Base-by-base conservation (phyloP, 371 early-diverging fungal genomes). In the Chytridium lagenaria region DNA sequence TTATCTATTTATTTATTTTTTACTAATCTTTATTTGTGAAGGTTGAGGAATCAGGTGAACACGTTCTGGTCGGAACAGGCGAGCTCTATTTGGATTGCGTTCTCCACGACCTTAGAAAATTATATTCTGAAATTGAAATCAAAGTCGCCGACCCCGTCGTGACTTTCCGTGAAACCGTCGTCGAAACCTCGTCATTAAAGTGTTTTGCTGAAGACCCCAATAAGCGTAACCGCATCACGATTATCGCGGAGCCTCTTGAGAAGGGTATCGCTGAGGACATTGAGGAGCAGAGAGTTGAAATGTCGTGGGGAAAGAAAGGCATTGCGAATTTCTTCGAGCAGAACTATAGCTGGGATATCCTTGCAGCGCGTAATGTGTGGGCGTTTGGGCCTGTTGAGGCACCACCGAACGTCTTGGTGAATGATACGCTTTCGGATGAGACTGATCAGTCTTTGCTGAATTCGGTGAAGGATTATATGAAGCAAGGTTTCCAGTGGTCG, bases 41-140 rank as follows among this genome's bases (percentile, higher is more conserved):
- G 86, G 92, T 97, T 0, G 97, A 98, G 79, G 99, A 99, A 82
- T 94, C 94, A n/a, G 99, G 99, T 50, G 99, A 98, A 81, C 97
- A 98, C 77, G 91, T 97, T 55, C 77, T 99, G 22, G 78, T 96
- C 50, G 98, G 94, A 34, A 93, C 98, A 7, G 98, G 97, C 59
- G 99, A 99, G 83, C 78, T 98, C 61, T 97, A 95, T 76, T 83
- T 99, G 69, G 99, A 99, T 81, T 97, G 95, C 75, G 94, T 95
- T 0, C 81, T 99, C 73, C 97, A 98, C 77, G 98, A 98, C 78
- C 84, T 99, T 74, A 92, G 98, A 66, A 86, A 89, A 70, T 85
- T 97, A 83, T 97, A 95, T 80, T 88, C 97, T 22, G 98, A 96
- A 76, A 95, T 98, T 68, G 98, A 97, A 66, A 87, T 99, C 79